Percentiles rank a stretch among this genome's conserved stretches.
These are phyloP conservation scores for Trametes coccinea DNA, from an alignment of 768 basidiomycete species.

Conservation along the genomic window DNA sequence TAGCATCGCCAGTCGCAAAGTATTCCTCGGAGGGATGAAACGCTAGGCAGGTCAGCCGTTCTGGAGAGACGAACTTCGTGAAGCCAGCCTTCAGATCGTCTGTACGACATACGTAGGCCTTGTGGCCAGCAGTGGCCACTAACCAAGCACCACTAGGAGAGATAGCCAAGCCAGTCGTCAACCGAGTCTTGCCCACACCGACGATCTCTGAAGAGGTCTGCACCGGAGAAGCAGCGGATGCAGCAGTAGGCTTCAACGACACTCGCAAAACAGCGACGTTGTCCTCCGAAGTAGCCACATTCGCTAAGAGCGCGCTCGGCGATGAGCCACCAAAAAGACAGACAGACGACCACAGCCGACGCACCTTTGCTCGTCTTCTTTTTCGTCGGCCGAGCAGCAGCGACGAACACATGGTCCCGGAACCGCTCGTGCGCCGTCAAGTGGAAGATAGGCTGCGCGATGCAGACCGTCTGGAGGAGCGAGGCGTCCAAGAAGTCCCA, in stretches of 20 bases:
- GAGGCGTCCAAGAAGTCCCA: constrained; percentile 94
- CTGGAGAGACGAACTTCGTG: constrained; percentile 80
- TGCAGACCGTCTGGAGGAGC: constrained; percentile 70
- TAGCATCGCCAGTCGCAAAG: constrained; percentile 91
- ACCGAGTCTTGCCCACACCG: constrained; percentile 66
- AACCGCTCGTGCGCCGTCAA: constrained; percentile 71
- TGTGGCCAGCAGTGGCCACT: constrained; percentile 71
- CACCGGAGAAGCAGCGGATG: constrained; percentile 40
- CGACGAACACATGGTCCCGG: constrained; percentile 70
- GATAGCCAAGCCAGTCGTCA: constrained; percentile 62
- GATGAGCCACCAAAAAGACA: background rate
- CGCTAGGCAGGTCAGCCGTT: constrained; percentile 78
- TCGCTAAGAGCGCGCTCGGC: constrained; percentile 8
- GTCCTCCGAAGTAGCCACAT: constrained; percentile 40
- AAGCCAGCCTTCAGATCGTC: constrained; percentile 63
- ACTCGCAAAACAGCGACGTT: constrained; percentile 63
- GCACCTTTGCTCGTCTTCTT: constrained; percentile 38
- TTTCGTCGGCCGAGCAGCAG: constrained; percentile 54
- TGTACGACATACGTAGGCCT: constrained; percentile 71
- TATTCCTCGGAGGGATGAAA: constrained; percentile 90
- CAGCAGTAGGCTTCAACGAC: constrained; percentile 52
- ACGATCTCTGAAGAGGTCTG: constrained; percentile 52
- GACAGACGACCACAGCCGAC: constrained; percentile 5
- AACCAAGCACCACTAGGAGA: constrained; percentile 81
- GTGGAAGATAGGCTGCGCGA: constrained; percentile 68